Base-by-base conservation (phyloP, 129 eudicot species). In the Chrysanthemum makinoi region DNA sequence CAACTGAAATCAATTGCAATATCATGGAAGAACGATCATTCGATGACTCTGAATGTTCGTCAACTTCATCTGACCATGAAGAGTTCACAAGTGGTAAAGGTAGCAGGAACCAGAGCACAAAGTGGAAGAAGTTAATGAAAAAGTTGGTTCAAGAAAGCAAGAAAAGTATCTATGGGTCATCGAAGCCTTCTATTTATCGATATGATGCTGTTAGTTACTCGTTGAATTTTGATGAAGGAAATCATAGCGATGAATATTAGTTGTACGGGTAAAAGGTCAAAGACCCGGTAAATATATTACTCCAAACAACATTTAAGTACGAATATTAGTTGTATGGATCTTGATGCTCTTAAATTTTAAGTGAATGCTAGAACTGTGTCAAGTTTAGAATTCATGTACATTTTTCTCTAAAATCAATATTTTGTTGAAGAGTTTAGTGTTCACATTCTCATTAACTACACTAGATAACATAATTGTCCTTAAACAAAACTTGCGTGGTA, bases 121-220 rank as follows among this genome's bases (percentile, higher is more conserved):
- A 75, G 57, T 80, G 89, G 87, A 64, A 74, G 65, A 90, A 72
- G 82, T 49, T 87, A 11, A 35, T 87, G 10, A 82, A 81, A 80
- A 90, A 78, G 73, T 10, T 90, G 14, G 64, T 85, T 57, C 72
- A 74, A 39, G 90, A 81, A 33, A 71, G 94, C 75, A 85, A 78
- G 83, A 75, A 57, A 75, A 80, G 64, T 71, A 69, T 86, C 0
- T 82, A 62, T 15, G 81, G 76, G 18, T 75, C 88, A 6, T 66
- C 66, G 0, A 84, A 67, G 69, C 83, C 88, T 10, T n/a, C 71
- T 17, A 78, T 77, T 3, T 90, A 80, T 56, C 81, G 69, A 9
- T 90, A 90, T 26, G 90, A 90, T 66, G 88, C 84, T 19, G 81
- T 81, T 44, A 86, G 96, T 77, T 89, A 86, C 35, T 74, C 94